Conservation (phyloP, 1,139 yeast species). For the Entelexis sorbosivorans region DNA sequence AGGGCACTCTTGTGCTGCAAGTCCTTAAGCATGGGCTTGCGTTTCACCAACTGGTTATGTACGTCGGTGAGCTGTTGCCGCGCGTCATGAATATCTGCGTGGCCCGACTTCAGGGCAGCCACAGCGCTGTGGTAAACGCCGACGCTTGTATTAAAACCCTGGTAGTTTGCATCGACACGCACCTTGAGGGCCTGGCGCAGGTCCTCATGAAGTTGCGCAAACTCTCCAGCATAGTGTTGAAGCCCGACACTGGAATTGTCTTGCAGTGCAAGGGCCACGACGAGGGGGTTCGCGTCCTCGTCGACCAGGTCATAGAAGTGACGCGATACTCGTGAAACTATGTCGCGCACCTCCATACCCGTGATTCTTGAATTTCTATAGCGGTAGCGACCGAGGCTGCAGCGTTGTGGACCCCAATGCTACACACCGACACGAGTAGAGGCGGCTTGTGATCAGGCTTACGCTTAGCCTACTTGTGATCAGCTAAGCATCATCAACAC, state of each 20-base stretch:
- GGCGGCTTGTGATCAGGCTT: neutral
- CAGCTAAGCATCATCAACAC: slow-evolving; percentile 2
- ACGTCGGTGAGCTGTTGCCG: slow-evolving; percentile 41
- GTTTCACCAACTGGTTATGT: slow-evolving; percentile 42
- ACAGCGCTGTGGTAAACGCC: slow-evolving; percentile 62
- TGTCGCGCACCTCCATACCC: slow-evolving; percentile 20
- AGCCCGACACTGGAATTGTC: slow-evolving; percentile 84
- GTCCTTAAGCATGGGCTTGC: slow-evolving; percentile 50
- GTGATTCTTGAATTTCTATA: neutral
- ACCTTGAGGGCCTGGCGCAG: slow-evolving; percentile 47
- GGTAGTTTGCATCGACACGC: slow-evolving; percentile 67
- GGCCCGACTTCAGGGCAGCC: slow-evolving; percentile 47
- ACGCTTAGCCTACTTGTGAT: neutral
- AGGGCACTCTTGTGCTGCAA: slow-evolving; percentile 52
- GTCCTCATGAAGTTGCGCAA: slow-evolving; percentile 47
- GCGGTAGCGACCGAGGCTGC: neutral
- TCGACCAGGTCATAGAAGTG: slow-evolving; percentile 31
- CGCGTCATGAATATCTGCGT: slow-evolving; percentile 42
- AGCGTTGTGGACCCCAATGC: neutral
- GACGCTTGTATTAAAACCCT: slow-evolving; percentile 70
- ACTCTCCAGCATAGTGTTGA: slow-evolving; percentile 53
- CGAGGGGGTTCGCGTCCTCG: slow-evolving; percentile 62
- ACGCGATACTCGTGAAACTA: slow-evolving; percentile 19
- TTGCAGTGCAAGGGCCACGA: slow-evolving; percentile 64
- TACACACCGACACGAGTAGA: neutral